These are phyloP conservation scores for Rosa persica DNA, from an alignment of 306 rosid genomes.

Conservation along the genomic window DNA sequence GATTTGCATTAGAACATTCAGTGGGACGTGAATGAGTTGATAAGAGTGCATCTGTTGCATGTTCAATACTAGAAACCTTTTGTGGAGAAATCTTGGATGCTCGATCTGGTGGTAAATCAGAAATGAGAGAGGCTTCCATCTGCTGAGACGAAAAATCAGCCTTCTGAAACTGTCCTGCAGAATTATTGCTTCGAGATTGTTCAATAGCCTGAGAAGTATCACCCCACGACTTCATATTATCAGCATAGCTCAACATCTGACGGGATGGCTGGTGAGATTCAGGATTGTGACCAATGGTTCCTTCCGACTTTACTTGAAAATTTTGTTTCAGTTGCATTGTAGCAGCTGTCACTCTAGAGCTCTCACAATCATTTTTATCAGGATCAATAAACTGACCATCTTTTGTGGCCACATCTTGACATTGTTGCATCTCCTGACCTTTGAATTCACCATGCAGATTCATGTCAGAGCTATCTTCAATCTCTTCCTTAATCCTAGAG, in stretches of 20 bases:
- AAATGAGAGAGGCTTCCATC: constrained; percentile 32
- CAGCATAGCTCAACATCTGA: constrained; percentile 33
- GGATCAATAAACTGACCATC: constrained; percentile 35
- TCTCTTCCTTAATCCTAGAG: constrained; percentile 38
- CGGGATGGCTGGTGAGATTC: constrained; percentile 38
- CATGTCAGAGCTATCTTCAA: constrained; percentile 28
- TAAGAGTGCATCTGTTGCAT: constrained; percentile 27
- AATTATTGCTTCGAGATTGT: constrained; percentile 34
- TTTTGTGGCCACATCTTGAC: constrained; percentile 29
- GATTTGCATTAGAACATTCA: constrained; percentile 40
- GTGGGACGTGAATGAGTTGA: constrained; percentile 39
- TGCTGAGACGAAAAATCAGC: constrained; percentile 34
- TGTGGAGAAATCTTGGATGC: constrained; percentile 35
- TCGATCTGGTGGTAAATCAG: constrained; percentile 41
- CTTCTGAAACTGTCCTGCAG: constrained; percentile 40
- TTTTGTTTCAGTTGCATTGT: constrained; percentile 32
- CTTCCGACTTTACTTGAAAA: constrained; percentile 28
- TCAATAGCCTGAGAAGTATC: constrained; percentile 38
- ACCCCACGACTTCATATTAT: constrained; percentile 32
- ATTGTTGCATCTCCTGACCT: constrained; percentile 40
- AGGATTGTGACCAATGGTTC: constrained; percentile 24
- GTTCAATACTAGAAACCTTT: constrained; percentile 43
- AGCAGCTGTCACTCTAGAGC: constrained; percentile 40
- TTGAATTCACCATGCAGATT: constrained; percentile 40
- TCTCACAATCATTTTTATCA: constrained; percentile 31